phyloP scores from a whole-genome alignment of 2,329 filamentous ascomycete species.

The Aquanectria penicillioides region DNA sequence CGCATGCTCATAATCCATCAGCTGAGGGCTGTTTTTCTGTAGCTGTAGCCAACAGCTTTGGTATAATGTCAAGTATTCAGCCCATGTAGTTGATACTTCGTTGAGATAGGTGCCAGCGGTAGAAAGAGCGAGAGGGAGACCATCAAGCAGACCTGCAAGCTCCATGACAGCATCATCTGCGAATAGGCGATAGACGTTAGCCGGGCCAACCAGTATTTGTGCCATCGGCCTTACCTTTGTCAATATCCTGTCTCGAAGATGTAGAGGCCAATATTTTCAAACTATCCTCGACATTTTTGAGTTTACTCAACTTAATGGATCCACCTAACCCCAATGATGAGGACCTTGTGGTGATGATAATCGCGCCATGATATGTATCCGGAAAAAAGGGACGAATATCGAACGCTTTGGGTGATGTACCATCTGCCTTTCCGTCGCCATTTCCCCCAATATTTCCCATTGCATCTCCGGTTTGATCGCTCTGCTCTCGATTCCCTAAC shows the following conservation, averaged over 20 bases:
- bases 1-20: conserved; percentile 43
- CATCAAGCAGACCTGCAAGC: conserved; percentile 19
- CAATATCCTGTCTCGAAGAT: neutral
- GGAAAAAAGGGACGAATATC: neutral
- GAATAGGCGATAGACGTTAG: neutral
- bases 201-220: neutral
- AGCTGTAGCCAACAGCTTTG: conserved; percentile 49
- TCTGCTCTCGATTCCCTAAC: conserved; percentile 12
- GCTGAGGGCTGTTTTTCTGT: conserved; percentile 42
- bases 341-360: neutral
- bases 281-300: neutral
- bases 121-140: conserved; percentile 57
- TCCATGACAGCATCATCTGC: neutral
- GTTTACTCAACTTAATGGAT: neutral
- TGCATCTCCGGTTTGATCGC: too few species aligned
- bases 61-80: conserved; percentile 53
- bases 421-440: neutral
- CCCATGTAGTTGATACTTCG: conserved; percentile 47
- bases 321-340: neutral
- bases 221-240: neutral
- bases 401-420: neutral
- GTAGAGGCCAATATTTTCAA: neutral
- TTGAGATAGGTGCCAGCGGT: conserved; percentile 56
- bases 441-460: too few species aligned
- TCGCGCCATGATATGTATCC: neutral